Conservation (phyloP, 2,329 filamentous ascomycete genomes). For the Escovopsis sp. region DNA sequence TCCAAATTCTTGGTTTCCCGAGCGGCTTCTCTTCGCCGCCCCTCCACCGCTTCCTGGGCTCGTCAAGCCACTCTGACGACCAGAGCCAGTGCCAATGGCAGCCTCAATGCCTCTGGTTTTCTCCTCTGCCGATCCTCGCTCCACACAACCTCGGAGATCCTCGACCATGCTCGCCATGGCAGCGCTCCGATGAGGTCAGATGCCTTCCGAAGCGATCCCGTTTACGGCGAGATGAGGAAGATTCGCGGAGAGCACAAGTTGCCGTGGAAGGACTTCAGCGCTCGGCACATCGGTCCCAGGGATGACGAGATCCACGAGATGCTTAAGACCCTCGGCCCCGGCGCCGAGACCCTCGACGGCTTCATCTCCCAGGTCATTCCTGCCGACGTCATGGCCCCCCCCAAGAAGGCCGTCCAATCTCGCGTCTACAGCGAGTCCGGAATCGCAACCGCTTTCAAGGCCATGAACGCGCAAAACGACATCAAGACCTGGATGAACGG, state of each 20-base stretch:
- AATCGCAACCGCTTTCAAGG: conserved; percentile 17
- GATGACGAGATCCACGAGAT: conserved; percentile 56
- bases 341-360: conserved; percentile 57
- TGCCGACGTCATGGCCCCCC: conserved; percentile 46
- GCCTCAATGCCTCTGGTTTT: background rate
- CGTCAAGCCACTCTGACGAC: conserved; percentile 2
- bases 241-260: conserved; percentile 8
- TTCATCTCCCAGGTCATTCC: conserved; percentile 80
- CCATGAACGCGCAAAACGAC: conserved; percentile 23
- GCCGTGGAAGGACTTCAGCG: conserved; percentile 40
- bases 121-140: conserved; percentile 7
- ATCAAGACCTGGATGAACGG: conserved; percentile 60
- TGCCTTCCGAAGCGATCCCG: conserved; percentile 9
- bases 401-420: conserved; percentile 24
- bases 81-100: conserved; percentile 3
- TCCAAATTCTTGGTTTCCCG: conserved; percentile 13
- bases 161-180: conserved; percentile 1
- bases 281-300: conserved; percentile 78
- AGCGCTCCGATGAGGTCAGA: conserved; percentile 2
- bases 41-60: conserved; percentile 7
- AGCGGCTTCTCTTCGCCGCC: conserved; percentile 10
- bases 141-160: conserved; percentile 4
- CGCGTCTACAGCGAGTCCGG: conserved; percentile 35
- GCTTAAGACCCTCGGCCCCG: conserved; percentile 66
- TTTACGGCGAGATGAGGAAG: conserved; percentile 11